Percentiles rank a stretch among this genome's conserved stretches.
Evolutionary conservation across 2,329 filamentous ascomycete species (phyloP).

Genomic region (Aspergillus bombycis): DNA sequence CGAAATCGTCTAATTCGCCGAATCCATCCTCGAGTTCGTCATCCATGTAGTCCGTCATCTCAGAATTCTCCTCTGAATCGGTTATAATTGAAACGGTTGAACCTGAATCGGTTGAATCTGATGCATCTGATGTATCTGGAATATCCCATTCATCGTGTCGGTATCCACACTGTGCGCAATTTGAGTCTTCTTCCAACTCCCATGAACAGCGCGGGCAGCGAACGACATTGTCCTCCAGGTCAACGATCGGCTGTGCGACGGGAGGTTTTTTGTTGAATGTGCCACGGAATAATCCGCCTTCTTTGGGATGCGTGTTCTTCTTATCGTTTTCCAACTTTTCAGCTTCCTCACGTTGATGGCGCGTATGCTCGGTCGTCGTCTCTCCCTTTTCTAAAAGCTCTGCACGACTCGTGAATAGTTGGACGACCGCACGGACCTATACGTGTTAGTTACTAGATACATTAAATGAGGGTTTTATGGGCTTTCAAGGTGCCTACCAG

Average conservation of each 20-base stretch:
- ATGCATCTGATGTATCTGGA: constrained; percentile 35
- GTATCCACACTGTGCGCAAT: constrained; percentile 60
- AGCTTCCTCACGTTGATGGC: constrained; percentile 62
- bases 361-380: constrained; percentile 62
- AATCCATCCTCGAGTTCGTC: constrained; percentile 28
- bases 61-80: constrained; percentile 47
- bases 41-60: constrained; percentile 47
- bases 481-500: constrained; percentile 49
- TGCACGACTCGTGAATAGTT: constrained; percentile 61
- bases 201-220: constrained; percentile 65
- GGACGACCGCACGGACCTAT: constrained; percentile 66
- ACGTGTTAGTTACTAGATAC: constrained; percentile 12
- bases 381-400: constrained; percentile 67
- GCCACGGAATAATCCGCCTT: constrained; percentile 66
- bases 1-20: constrained; percentile 30
- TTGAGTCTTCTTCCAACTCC: constrained; percentile 63
- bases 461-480: background rate
- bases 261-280: constrained; percentile 50
- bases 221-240: constrained; percentile 62
- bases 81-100: constrained; percentile 40
- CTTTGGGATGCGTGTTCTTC: constrained; percentile 51
- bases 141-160: constrained; percentile 49
- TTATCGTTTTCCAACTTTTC: constrained; percentile 64
- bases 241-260: constrained; percentile 51
- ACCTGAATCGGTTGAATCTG: constrained; percentile 22